These are phyloP conservation scores for Venturia nashicola DNA, from an alignment of 2,329 filamentous ascomycete genomes.

Conservation along the genomic window DNA sequence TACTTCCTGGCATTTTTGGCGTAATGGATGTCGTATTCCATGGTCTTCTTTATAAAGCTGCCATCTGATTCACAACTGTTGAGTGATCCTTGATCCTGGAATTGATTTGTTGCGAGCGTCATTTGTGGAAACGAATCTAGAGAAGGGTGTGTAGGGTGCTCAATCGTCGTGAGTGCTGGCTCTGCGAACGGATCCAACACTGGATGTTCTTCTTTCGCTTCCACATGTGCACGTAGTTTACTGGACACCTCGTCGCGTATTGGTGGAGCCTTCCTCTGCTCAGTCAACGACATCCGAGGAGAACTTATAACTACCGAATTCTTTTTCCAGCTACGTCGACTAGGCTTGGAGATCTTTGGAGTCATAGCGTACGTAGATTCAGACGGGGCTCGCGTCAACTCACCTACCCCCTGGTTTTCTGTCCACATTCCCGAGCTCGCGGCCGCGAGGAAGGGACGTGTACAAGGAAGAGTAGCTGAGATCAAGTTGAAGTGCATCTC, in stretches of 20 bases:
- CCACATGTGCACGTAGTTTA: neutral
- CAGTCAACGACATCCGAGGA: neutral
- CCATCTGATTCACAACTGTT: neutral
- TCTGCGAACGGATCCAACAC: neutral
- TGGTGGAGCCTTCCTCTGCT: neutral
- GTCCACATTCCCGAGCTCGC: constrained; percentile 1
- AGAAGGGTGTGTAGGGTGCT: neutral
- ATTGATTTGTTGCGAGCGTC: neutral
- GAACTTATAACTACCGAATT: neutral
- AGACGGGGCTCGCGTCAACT: neutral
- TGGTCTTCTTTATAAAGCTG: neutral
- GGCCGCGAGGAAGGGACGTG: constrained; percentile 7
- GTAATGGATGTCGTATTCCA: neutral
- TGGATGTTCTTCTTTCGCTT: neutral
- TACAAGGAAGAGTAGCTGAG: constrained; percentile 2
- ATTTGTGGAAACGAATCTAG: neutral
- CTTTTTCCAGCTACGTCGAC: neutral
- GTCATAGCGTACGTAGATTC: neutral
- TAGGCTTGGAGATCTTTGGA: neutral
- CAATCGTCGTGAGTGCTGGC: neutral
- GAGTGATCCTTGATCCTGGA: neutral
- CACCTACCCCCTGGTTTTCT: neutral
- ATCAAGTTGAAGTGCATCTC: constrained; percentile 10
- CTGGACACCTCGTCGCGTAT: neutral
- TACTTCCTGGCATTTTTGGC: too few species aligned